Conservation (phyloP, 768 basidiomycete genomes). For the Xerocomellus chrysenteron region DNA sequence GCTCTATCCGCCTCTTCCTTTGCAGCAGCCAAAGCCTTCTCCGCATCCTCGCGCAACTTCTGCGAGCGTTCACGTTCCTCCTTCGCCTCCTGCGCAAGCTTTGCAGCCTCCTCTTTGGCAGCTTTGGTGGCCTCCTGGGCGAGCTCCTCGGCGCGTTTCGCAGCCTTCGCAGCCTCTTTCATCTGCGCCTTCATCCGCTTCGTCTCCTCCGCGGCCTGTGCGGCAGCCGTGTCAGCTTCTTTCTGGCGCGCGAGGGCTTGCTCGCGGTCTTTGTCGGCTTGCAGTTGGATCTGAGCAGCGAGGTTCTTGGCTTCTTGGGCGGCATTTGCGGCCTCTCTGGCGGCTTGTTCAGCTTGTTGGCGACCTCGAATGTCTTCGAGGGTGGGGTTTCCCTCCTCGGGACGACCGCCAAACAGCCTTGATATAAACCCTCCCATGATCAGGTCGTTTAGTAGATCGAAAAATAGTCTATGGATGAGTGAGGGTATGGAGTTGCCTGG, state of each 20-base stretch:
- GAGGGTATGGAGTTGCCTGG: not conserved
- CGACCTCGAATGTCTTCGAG: slow-evolving; percentile 11
- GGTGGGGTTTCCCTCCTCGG: slow-evolving; percentile 11
- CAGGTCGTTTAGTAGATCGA: not conserved
- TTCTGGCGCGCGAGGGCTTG: slow-evolving; percentile 5
- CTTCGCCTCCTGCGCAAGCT: slow-evolving; percentile 8
- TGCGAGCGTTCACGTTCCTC: slow-evolving; percentile 14
- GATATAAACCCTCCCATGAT: slow-evolving; percentile 14
- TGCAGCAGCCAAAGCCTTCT: slow-evolving; percentile 10
- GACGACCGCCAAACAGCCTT: slow-evolving; percentile 1
- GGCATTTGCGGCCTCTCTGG: not conserved
- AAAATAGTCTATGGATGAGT: not conserved
- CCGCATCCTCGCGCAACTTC: slow-evolving; percentile 16
- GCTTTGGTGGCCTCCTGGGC: slow-evolving; percentile 8
- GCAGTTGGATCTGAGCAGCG: not conserved
- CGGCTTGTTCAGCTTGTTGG: slow-evolving; percentile 9
- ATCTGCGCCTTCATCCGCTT: slow-evolving; percentile 14
- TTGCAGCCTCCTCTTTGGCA: slow-evolving; percentile 18
- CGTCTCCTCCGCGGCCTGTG: slow-evolving; percentile 1
- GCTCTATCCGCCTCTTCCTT: slow-evolving; percentile 14
- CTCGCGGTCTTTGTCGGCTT: slow-evolving; percentile 14
- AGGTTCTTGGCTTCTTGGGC: slow-evolving; percentile 6
- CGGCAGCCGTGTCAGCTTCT: slow-evolving; percentile 4
- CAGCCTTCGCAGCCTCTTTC: slow-evolving; percentile 1
- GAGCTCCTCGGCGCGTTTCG: slow-evolving; percentile 5